A percentile compares a stretch with the other conserved stretches of the same genome.
Conservation (phyloP, 257 asterid species). For the Echites panduratus region DNA sequence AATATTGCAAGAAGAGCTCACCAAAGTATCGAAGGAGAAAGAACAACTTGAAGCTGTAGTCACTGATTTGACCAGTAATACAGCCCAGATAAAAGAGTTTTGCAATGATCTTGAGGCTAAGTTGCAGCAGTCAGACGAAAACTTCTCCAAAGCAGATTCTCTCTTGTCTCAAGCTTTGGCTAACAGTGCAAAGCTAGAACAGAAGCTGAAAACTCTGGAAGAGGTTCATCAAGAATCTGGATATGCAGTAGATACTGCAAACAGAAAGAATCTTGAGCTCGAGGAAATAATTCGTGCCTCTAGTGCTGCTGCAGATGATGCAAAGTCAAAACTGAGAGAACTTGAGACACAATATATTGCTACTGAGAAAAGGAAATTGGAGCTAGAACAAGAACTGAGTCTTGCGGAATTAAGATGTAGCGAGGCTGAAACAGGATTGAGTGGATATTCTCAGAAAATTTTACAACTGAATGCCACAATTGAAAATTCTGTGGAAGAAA, state of each 20-base stretch:
- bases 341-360: constrained; percentile 44
- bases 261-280: constrained; percentile 56
- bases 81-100: constrained; percentile 56
- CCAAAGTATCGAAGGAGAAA: constrained; percentile 44
- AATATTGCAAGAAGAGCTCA: constrained; percentile 42
- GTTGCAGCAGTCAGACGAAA: constrained; percentile 72
- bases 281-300: constrained; percentile 43
- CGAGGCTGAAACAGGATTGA: constrained; percentile 51
- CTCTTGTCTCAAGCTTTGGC: constrained; percentile 72
- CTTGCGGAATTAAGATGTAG: constrained; percentile 49
- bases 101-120: constrained; percentile 70
- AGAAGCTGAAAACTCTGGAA: constrained; percentile 60
- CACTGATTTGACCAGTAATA: constrained; percentile 44
- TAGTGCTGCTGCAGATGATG: constrained; percentile 46
- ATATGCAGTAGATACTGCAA: constrained; percentile 35
- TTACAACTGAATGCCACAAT: constrained; percentile 43
- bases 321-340: constrained; percentile 50
- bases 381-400: constrained; percentile 62
- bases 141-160: constrained; percentile 60
- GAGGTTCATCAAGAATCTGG: constrained; percentile 65
- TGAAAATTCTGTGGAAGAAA: constrained; percentile 47
- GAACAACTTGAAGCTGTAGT: constrained; percentile 54
- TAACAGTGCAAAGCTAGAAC: constrained; percentile 63
- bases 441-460: constrained; percentile 44
- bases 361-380: constrained; percentile 55